These are phyloP conservation scores for Gossypium mustelinum DNA, from an alignment of 345 rosid species.

Conservation along the genomic window DNA sequence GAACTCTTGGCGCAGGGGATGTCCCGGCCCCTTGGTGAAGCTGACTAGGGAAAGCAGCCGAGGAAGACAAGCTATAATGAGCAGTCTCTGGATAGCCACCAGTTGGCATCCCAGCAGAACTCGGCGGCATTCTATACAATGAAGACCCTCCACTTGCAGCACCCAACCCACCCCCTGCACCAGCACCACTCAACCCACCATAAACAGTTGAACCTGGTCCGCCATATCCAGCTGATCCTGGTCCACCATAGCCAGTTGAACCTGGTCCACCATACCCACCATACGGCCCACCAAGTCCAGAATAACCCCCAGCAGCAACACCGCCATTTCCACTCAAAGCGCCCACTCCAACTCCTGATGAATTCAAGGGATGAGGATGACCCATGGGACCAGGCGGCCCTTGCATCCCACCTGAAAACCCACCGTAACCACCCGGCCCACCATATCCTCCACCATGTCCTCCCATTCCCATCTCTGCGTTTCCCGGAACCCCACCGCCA, in stretches of 20 bases:
- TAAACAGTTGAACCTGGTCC: conserved; percentile 51
- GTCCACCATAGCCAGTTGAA: conserved; percentile 33
- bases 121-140: conserved; percentile 54
- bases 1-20: conserved; percentile 68
- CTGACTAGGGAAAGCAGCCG: conserved; percentile 57
- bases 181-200: conserved; percentile 32
- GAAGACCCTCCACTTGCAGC: conserved; percentile 43
- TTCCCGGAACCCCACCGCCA: conserved; percentile 34
- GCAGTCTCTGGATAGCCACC: conserved; percentile 68
- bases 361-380: conserved; percentile 45
- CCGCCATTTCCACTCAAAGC: conserved; percentile 34
- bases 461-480: conserved; percentile 51
- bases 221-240: conserved; percentile 46
- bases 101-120: conserved; percentile 50
- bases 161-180: conserved; percentile 22
- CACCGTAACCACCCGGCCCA: conserved; percentile 39
- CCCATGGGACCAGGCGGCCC: conserved; percentile 35
- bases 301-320: conserved; percentile 35
- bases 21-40: conserved; percentile 59
- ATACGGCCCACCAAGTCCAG: conserved; percentile 43
- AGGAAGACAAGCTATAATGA: conserved; percentile 52
- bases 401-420: conserved; percentile 37
- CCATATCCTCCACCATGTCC: conserved; percentile 13
- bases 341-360: conserved; percentile 37
- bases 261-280: conserved; percentile 54